Evolutionary conservation across 1,284 basidiomycete species (phyloP).

Genomic region (Cutaneotrichosporon mucoides): DNA sequence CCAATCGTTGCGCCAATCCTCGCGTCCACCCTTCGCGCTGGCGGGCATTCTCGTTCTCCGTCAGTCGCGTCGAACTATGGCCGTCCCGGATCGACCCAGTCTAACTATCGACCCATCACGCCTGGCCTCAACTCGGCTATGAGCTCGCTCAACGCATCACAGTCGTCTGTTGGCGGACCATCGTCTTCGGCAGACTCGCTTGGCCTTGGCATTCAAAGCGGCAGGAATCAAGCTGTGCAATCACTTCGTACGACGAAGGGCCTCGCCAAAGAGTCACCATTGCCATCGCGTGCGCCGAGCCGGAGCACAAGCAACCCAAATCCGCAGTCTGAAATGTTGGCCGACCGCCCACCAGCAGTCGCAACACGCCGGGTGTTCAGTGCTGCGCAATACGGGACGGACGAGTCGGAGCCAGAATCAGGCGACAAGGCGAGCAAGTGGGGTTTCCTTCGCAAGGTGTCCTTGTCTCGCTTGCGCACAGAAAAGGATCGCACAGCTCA

Average conservation of each 20-base stretch:
- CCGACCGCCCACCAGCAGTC: slow-evolving; percentile 3
- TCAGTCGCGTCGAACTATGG: slow-evolving; percentile 3
- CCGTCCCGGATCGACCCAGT: slow-evolving; percentile 6
- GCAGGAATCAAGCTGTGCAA: neutral
- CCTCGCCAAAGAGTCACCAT: neutral
- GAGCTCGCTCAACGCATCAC: slow-evolving; percentile 3
- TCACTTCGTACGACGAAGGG: neutral
- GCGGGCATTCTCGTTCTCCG: slow-evolving; percentile 6
- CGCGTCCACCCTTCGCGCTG: slow-evolving; percentile 13
- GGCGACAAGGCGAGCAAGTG: slow-evolving; percentile 54
- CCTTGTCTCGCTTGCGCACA: slow-evolving; percentile 59
- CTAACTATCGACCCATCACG: slow-evolving; percentile 8
- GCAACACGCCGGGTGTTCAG: slow-evolving; percentile 14
- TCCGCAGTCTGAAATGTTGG: slow-evolving; percentile 4
- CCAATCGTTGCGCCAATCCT: slow-evolving; percentile 70
- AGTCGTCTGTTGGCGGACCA: slow-evolving; percentile 1
- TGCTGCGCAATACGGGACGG: slow-evolving; percentile 5
- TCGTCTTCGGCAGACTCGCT: slow-evolving; percentile 8
- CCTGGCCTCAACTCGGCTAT: slow-evolving; percentile 3
- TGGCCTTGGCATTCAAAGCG: neutral
- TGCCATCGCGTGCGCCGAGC: slow-evolving; percentile 2
- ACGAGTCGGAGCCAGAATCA: slow-evolving; percentile 4
- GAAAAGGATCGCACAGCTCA: slow-evolving; percentile 24
- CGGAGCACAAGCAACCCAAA: slow-evolving; percentile 11
- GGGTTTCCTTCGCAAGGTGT: slow-evolving; percentile 96